Evolutionary conservation across 2,329 filamentous ascomycete species (phyloP).

Genomic region (Hypoxylon sp.): DNA sequence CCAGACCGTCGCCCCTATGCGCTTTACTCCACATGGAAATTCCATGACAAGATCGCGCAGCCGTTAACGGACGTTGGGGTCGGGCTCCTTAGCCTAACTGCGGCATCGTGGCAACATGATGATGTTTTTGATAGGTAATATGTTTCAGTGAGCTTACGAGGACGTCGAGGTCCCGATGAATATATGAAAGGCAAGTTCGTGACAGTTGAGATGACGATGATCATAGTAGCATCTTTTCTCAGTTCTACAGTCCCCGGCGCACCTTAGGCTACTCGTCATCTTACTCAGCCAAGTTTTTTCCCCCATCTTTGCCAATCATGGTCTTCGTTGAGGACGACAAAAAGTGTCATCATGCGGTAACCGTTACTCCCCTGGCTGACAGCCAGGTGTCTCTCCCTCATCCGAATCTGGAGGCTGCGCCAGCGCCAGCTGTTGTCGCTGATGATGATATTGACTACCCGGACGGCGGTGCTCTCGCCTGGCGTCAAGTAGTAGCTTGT

Average conservation of each 20-base stretch:
- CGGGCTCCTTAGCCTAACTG: slow-evolving; percentile 23
- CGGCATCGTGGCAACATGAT: slow-evolving; percentile 42
- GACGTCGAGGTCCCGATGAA: slow-evolving; percentile 19
- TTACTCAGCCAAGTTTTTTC: slow-evolving; percentile 23
- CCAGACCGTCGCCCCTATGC: slow-evolving; percentile 35
- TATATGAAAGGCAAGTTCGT: slow-evolving; percentile 41
- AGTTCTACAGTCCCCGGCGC: slow-evolving; percentile 15
- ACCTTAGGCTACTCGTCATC: slow-evolving; percentile 20
- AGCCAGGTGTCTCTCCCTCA: slow-evolving; percentile 34
- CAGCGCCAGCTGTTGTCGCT: slow-evolving; percentile 6
- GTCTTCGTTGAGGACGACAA: slow-evolving; percentile 29
- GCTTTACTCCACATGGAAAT: slow-evolving; percentile 44
- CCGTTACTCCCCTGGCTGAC: slow-evolving; percentile 25
- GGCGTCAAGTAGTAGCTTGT: slow-evolving; percentile 64
- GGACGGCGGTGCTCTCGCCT: slow-evolving; percentile 60
- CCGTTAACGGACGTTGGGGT: slow-evolving; percentile 44
- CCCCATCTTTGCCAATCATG: slow-evolving; percentile 38
- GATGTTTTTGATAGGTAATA: slow-evolving; percentile 45
- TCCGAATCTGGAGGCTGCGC: slow-evolving; percentile 23
- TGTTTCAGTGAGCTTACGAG: slow-evolving; percentile 27
- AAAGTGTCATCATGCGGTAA: slow-evolving; percentile 33
- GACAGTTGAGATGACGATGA: slow-evolving; percentile 27
- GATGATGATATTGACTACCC: slow-evolving; percentile 33
- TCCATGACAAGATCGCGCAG: slow-evolving; percentile 43
- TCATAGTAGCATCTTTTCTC: slow-evolving; percentile 24